Evolutionary conservation across 164 flowering plant species (phyloP).

Genomic region (Tetracentron sinense): DNA sequence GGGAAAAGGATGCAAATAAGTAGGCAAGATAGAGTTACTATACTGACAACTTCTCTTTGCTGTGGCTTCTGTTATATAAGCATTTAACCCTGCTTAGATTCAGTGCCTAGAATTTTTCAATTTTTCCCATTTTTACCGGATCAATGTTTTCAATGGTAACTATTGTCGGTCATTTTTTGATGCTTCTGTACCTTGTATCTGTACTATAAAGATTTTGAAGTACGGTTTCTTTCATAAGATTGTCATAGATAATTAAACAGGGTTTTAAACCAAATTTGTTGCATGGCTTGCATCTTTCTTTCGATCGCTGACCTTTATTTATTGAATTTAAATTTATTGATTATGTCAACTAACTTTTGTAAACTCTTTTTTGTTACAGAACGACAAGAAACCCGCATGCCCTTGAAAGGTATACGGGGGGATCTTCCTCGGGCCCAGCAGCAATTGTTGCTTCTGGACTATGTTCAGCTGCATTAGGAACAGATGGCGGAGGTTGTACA

Average conservation of each 20-base stretch:
- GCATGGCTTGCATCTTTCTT: background rate
- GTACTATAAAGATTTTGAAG: no score
- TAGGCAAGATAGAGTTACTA: background rate
- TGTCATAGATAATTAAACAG: no score
- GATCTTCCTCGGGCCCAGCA: conserved; percentile 97
- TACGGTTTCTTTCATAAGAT: no score
- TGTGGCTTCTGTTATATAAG: no score
- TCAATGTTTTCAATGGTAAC: no score
- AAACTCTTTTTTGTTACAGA: conserved; percentile 30
- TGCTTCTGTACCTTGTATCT: no score
- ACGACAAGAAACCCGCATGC: conserved; percentile 91
- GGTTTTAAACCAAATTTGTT: background rate
- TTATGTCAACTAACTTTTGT: background rate
- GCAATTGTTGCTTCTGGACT: conserved; percentile 92
- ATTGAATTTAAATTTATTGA: background rate
- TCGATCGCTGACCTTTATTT: background rate
- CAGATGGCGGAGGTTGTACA: conserved; percentile 93
- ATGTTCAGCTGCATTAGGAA: conserved; percentile 93
- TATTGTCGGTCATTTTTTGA: no score
- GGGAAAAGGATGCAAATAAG: background rate
- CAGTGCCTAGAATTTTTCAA: no score
- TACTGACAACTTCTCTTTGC: no score
- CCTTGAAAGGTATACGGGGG: conserved; percentile 86
- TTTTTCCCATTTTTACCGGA: no score
- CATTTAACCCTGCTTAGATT: no score